These are phyloP conservation scores for Mycena kentingensis DNA, from an alignment of 768 basidiomycete genomes.

Conservation along the genomic window DNA sequence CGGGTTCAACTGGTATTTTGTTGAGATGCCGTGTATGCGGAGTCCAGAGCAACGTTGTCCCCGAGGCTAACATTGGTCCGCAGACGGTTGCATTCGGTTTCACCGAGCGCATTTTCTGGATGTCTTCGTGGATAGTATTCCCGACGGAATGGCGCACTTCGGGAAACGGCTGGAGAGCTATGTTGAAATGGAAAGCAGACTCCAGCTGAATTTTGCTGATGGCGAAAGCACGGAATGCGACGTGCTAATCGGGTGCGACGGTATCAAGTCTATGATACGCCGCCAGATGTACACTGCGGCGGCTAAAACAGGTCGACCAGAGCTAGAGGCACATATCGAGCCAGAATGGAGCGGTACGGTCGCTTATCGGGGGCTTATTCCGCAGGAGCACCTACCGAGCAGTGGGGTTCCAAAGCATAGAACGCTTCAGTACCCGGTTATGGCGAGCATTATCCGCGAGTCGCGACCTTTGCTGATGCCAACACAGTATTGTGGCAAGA, in stretches of 20 bases:
- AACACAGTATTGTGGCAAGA: conserved; percentile 48
- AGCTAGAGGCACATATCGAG: conserved; percentile 37
- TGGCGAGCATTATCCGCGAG: conserved; percentile 34
- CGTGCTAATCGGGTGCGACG: conserved; percentile 49
- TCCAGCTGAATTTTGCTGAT: conserved; percentile 33
- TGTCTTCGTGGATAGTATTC: conserved; percentile 39
- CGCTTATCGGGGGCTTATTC: conserved; percentile 49
- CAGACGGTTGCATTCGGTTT: conserved; percentile 46
- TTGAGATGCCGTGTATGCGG: conserved; percentile 44
- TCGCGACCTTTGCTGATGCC: conserved; percentile 6
- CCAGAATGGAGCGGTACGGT: conserved; percentile 50
- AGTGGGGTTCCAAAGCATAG: conserved; percentile 33
- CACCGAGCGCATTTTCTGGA: conserved; percentile 53
- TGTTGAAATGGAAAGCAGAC: conserved; percentile 15
- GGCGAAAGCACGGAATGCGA: conserved; percentile 39
- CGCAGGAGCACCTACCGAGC: conserved; percentile 35
- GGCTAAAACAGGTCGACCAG: conserved; percentile 24
- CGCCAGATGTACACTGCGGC: conserved; percentile 34
- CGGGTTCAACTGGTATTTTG: conserved; percentile 42
- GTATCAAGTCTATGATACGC: conserved; percentile 41
- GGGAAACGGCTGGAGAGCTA: conserved; percentile 37
- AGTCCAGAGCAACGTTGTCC: background rate
- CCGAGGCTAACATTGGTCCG: background rate
- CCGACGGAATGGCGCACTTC: conserved; percentile 38
- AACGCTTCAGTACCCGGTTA: conserved; percentile 41